Evolutionary conservation across 108 stramenopile species (phyloP), one percentile per base, ranked within the genome.

Genomic region (Thalassiosira profunda): DNA sequence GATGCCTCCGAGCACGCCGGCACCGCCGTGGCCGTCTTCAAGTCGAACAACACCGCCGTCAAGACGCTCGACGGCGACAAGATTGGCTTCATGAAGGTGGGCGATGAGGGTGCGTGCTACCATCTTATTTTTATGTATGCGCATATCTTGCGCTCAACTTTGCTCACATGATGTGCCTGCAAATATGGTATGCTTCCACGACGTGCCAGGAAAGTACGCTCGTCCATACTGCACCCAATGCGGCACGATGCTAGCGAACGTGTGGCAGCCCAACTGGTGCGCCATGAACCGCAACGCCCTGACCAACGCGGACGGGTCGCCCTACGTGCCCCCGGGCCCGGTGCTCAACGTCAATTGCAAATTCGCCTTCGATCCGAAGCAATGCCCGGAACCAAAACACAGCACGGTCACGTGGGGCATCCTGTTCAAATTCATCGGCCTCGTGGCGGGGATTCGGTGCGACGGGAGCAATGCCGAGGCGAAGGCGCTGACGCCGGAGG

Each of bases 31-130:
- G 63, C 63, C 20, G 7, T 72, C 14, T 72, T 44, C 41, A 72
- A 72, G 28, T 58, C 55, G 9, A 72, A 72, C 18, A 72, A 72
- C 38, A 21, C n/a, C 64, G 58, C 71, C 3, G 64, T 72, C 31
- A 43, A 30, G n/a, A 72, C 28, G 55, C 12, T 25, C 14, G 71
- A 72, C 37, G 18, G 24, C n/a, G 30, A 23, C 4, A 70, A 38
- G 31, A 72, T 72, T 44, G 71, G 55, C 11, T 66, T 56, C 21
- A 43, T 72, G 55, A 72, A 72, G 56, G 54, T 72, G 1, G 71
- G 71, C 5, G 53, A 55, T 21, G 37, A 41, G 0, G 71, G 71
- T n/a, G n/a, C n/a, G n/a, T n/a, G n/a, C n/a, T n/a, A n/a, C n/a
- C n/a, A n/a, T n/a, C n/a, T n/a, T n/a, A n/a, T n/a, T n/a, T n/a